These are phyloP conservation scores for Solanum virginianum DNA, from an alignment of 257 asterid species.

Conservation along the genomic window DNA sequence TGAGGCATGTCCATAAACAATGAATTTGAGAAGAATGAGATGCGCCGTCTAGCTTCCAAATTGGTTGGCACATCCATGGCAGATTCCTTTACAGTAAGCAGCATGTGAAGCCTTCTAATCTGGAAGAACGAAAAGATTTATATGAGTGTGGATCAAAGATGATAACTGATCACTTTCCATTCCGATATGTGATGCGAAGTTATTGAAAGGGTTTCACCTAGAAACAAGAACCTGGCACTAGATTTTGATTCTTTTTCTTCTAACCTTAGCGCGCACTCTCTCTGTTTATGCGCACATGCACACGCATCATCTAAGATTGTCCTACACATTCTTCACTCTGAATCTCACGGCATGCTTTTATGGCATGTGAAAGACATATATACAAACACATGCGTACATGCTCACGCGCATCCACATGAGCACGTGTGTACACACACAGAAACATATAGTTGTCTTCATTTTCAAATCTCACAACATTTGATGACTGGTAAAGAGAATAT, in stretches of 20 bases:
- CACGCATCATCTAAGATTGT: not conserved
- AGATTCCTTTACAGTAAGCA: slow-evolving; percentile 91
- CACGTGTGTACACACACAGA: not conserved
- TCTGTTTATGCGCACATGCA: not conserved
- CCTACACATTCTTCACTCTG: not conserved
- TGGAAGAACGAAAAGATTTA: slow-evolving; percentile 17
- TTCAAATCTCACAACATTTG: not conserved
- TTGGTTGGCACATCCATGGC: slow-evolving; percentile 99
- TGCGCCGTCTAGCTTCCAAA: slow-evolving; percentile 91
- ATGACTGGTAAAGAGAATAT: not conserved
- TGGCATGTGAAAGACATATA: not conserved
- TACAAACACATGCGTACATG: not conserved
- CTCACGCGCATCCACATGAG: not conserved
- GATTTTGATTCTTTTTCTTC: not conserved
- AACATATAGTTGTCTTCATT: not conserved
- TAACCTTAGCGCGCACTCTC: not conserved
- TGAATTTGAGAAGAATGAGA: slow-evolving; percentile 94
- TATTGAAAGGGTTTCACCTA: not conserved
- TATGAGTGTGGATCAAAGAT: not conserved
- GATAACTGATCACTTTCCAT: not conserved
- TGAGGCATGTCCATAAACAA: slow-evolving; percentile 96
- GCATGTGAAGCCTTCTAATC: slow-evolving; percentile 82
- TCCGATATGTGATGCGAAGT: not conserved
- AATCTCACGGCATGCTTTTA: not conserved
- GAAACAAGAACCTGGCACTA: not conserved